phyloP scores from a whole-genome alignment of 768 basidiomycete genomes.

The Plicaturopsis crispa region DNA sequence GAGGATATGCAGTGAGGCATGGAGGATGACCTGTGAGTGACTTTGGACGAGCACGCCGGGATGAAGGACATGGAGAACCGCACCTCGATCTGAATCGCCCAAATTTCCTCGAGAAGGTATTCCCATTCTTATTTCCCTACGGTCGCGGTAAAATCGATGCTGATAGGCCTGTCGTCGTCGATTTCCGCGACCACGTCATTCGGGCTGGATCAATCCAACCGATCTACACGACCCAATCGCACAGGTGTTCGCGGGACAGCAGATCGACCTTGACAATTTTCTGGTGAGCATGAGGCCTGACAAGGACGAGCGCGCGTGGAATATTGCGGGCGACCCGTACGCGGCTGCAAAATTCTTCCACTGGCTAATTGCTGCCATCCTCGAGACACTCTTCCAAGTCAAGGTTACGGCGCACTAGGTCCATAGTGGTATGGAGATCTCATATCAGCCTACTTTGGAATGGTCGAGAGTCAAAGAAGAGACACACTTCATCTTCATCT shows the following conservation, averaged over 20 bases:
- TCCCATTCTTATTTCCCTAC: slow-evolving; percentile 7
- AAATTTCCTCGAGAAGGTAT: slow-evolving; percentile 1
- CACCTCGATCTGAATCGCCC: too few species aligned
- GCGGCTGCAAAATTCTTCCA: slow-evolving; percentile 32
- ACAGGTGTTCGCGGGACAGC: slow-evolving; percentile 26
- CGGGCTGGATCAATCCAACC: slow-evolving; percentile 32
- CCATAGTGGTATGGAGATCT: slow-evolving; percentile 17
- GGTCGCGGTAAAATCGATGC: slow-evolving; percentile 9
- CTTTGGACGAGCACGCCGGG: slow-evolving; percentile 5
- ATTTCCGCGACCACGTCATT: slow-evolving; percentile 17
- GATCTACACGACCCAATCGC: slow-evolving; percentile 35
- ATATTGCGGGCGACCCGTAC: slow-evolving; percentile 29
- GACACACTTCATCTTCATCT: slow-evolving; percentile 29
- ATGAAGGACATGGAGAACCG: slow-evolving; percentile 2
- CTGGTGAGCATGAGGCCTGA: slow-evolving; percentile 13
- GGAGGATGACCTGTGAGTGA: slow-evolving; percentile 8
- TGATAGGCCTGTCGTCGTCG: not conserved
- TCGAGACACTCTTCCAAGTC: slow-evolving; percentile 24
- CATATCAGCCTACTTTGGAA: slow-evolving; percentile 27
- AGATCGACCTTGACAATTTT: slow-evolving; percentile 32
- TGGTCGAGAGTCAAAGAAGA: slow-evolving; percentile 31
- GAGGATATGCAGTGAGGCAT: slow-evolving; percentile 16
- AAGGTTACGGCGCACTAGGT: slow-evolving; percentile 12
- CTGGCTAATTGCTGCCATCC: slow-evolving; percentile 20
- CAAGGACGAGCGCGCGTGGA: slow-evolving; percentile 13